These are phyloP conservation scores for Apiotrichum porosum DNA, from an alignment of 1,284 basidiomycete genomes.

Conservation along the genomic window DNA sequence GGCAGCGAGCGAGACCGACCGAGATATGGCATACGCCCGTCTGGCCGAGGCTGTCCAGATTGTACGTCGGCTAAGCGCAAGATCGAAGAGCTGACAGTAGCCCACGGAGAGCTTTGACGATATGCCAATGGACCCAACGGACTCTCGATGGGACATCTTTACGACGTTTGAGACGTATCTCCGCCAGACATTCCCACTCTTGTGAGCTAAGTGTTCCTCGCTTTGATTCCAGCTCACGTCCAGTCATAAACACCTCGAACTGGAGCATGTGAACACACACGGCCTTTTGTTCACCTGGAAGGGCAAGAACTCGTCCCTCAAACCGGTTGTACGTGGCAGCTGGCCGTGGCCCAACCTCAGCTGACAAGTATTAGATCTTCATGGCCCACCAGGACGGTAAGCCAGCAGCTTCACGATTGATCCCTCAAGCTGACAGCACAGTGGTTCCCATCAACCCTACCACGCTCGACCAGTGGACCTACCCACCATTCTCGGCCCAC, in stretches of 20 bases:
- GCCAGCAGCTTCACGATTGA: no score
- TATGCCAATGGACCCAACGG: constrained; percentile 16
- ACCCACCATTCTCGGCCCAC: constrained; percentile 22
- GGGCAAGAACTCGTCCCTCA: constrained; percentile 55
- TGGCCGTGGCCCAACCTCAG: constrained; percentile 55
- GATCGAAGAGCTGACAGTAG: neutral
- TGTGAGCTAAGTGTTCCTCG: constrained; percentile 17
- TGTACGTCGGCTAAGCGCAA: neutral
- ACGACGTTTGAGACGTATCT: constrained; percentile 22
- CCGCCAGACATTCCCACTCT: constrained; percentile 29
- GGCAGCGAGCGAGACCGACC: neutral
- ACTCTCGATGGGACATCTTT: constrained; percentile 14
- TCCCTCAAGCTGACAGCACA: constrained; percentile 44
- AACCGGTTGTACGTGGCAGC: constrained; percentile 56
- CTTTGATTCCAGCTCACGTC: neutral
- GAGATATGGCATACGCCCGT: constrained; percentile 9
- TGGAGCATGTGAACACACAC: constrained; percentile 60
- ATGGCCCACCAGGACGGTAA: constrained; percentile 5
- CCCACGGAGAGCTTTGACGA: constrained; percentile 15
- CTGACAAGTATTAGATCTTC: constrained; percentile 30
- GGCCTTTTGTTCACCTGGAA: constrained; percentile 61
- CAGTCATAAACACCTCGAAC: constrained; percentile 52
- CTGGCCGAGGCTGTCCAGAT: constrained; percentile 10
- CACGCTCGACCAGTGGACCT: constrained; percentile 48
- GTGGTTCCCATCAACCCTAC: constrained; percentile 56